Conservation (phyloP, 1,139 yeast genomes). For the Scheffersomyces lignicola region DNA sequence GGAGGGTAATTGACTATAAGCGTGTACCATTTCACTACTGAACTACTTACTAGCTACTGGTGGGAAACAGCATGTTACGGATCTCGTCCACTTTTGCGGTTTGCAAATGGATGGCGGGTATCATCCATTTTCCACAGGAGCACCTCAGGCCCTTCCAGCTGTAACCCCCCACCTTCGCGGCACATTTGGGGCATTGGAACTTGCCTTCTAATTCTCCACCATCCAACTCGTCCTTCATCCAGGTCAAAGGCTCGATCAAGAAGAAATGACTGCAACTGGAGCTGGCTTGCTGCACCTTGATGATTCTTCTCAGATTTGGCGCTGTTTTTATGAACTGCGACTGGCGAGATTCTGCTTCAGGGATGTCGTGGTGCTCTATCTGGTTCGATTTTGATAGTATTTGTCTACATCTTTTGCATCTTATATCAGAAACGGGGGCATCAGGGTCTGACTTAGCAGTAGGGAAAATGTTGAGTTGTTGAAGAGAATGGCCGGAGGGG, state of each 20-base stretch:
- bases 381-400: conserved; percentile 48
- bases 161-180: conserved; percentile 82
- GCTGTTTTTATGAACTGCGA: conserved; percentile 63
- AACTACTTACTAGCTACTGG: conserved; percentile 4
- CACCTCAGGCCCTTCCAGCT: conserved; percentile 95
- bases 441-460: conserved; percentile 7
- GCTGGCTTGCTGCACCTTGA: conserved; percentile 55
- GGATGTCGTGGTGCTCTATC: conserved; percentile 62
- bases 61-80: conserved; percentile 6
- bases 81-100: conserved; percentile 78
- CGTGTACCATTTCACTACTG: conserved; percentile 6
- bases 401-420: conserved; percentile 73
- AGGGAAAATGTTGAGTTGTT: conserved; percentile 14
- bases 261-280: conserved; percentile 73
- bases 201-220: conserved; percentile 81
- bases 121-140: conserved; percentile 94
- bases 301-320: conserved; percentile 57
- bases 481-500: conserved; percentile 26
- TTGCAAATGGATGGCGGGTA: conserved; percentile 86
- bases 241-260: conserved; percentile 78
- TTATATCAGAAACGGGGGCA: conserved; percentile 33
- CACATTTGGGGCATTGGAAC: conserved; percentile 81
- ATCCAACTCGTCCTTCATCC: conserved; percentile 84
- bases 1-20: conserved; percentile 22
- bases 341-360: conserved; percentile 60